These are phyloP conservation scores for Colletotrichum abscissum DNA, from an alignment of 2,329 filamentous ascomycete genomes.

Conservation along the genomic window DNA sequence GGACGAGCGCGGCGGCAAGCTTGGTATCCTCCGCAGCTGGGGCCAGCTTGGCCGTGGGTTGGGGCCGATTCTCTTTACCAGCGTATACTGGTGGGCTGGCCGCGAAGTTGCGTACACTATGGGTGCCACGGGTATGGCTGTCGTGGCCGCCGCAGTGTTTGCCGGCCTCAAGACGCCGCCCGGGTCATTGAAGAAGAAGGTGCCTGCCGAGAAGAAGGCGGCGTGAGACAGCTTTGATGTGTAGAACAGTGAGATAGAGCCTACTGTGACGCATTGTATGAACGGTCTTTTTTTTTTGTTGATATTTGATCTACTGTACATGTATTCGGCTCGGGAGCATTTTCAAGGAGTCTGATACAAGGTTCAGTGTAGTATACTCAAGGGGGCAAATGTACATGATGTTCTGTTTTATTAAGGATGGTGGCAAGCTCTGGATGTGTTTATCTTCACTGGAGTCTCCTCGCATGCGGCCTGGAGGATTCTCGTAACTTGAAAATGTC, in stretches of 20 bases:
- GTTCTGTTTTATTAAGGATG: slow-evolving; percentile 30
- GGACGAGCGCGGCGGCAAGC: slow-evolving; percentile 84
- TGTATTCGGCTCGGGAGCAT: slow-evolving; percentile 7
- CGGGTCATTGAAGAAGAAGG: slow-evolving; percentile 44
- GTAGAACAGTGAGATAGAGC: neutral
- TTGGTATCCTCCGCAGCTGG: slow-evolving; percentile 84
- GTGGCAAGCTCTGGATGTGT: no score
- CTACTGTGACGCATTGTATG: neutral
- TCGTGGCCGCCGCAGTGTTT: slow-evolving; percentile 78
- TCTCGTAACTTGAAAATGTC: no score
- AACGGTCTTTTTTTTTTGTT: neutral
- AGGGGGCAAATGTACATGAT: neutral
- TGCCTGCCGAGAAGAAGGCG: slow-evolving; percentile 25
- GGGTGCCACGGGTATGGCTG: slow-evolving; percentile 83
- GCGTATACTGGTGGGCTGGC: slow-evolving; percentile 98
- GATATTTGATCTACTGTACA: slow-evolving; percentile 8
- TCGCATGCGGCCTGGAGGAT: no score
- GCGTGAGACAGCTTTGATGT: neutral
- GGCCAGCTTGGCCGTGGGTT: slow-evolving; percentile 90
- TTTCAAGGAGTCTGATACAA: slow-evolving; percentile 12
- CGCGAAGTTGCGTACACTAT: slow-evolving; percentile 85
- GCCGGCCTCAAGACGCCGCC: slow-evolving; percentile 75
- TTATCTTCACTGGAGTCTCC: no score
- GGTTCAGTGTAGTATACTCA: slow-evolving; percentile 1
- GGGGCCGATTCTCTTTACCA: slow-evolving; percentile 91